A percentile compares a stretch with the other conserved stretches of the same genome.
These are phyloP conservation scores for Globisporangium paroecandrum DNA, from an alignment of 352 stramenopile genomes.

Conservation along the genomic window DNA sequence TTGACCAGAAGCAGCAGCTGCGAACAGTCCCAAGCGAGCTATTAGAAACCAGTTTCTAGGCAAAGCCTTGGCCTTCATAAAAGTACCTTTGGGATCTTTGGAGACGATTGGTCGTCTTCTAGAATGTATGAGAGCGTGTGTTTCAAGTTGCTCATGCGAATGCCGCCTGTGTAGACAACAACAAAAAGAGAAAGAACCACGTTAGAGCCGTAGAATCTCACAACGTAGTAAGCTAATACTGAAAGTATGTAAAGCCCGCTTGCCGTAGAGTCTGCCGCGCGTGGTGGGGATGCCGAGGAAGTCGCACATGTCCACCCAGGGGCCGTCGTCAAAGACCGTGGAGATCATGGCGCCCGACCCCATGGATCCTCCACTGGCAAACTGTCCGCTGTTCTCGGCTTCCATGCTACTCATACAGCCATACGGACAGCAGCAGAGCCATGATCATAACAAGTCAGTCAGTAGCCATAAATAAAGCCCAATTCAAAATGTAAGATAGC, in stretches of 20 bases:
- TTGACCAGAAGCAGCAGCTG: slow-evolving; percentile 76
- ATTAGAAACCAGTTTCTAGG: background rate
- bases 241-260: background rate
- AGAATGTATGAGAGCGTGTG: slow-evolving; percentile 55
- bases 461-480: background rate
- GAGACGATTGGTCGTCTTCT: slow-evolving; percentile 56
- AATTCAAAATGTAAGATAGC: background rate
- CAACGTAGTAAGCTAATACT: background rate
- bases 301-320: slow-evolving; percentile 81
- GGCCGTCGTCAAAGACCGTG: slow-evolving; percentile 74
- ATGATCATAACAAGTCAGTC: slow-evolving; percentile 6
- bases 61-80: background rate
- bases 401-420: slow-evolving; percentile 31
- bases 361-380: slow-evolving; percentile 41
- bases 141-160: slow-evolving; percentile 64
- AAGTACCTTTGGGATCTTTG: slow-evolving; percentile 48
- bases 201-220: background rate
- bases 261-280: slow-evolving; percentile 68
- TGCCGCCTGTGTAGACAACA: slow-evolving; percentile 32
- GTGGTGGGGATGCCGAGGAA: slow-evolving; percentile 44
- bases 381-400: slow-evolving; percentile 30
- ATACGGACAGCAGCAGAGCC: background rate
- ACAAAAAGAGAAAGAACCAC: background rate
- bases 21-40: background rate
- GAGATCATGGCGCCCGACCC: slow-evolving; percentile 40